Conservation (phyloP, 1,284 basidiomycete species). For the Cystobasidium pallidum region DNA sequence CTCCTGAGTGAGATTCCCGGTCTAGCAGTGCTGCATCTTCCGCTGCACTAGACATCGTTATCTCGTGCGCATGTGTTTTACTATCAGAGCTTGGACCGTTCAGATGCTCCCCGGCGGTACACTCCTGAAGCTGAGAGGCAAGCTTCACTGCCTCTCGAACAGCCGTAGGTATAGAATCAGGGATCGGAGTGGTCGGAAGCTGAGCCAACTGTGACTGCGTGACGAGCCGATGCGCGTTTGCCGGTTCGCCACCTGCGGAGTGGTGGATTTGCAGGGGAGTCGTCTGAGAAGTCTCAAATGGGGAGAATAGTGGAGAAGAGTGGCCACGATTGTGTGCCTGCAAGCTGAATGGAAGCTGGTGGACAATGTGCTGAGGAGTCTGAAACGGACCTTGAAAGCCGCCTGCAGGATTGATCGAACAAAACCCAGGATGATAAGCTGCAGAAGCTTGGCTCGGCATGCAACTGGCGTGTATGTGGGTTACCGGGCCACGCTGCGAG, state of each 20-base stretch:
- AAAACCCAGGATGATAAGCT: not conserved
- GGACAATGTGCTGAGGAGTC: conserved; percentile 1
- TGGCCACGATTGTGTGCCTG: not conserved
- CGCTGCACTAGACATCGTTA: not conserved
- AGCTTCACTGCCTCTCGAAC: not conserved
- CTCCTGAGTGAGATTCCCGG: not conserved
- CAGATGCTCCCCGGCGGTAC: not conserved
- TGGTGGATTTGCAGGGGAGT: not conserved
- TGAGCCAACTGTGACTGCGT: conserved; percentile 16
- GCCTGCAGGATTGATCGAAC: not conserved
- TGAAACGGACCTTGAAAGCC: not conserved
- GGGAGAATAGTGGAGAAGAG: not conserved
- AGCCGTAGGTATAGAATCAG: not conserved
- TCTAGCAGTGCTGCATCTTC: not conserved
- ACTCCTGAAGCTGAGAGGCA: not conserved
- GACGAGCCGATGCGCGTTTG: conserved; percentile 5
- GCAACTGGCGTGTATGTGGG: not conserved
- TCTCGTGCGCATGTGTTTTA: not conserved
- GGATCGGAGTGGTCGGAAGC: conserved; percentile 7
- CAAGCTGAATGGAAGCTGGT: not conserved
- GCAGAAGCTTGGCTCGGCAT: not conserved
- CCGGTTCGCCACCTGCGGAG: conserved; percentile 11
- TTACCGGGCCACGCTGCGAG: not conserved
- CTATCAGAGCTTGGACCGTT: not conserved
- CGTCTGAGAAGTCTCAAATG: not conserved